Evolutionary conservation across 1,139 yeast species (phyloP), one percentile per base, ranked within the genome.

Genomic region (Cylindricascospora bacillispora): DNA sequence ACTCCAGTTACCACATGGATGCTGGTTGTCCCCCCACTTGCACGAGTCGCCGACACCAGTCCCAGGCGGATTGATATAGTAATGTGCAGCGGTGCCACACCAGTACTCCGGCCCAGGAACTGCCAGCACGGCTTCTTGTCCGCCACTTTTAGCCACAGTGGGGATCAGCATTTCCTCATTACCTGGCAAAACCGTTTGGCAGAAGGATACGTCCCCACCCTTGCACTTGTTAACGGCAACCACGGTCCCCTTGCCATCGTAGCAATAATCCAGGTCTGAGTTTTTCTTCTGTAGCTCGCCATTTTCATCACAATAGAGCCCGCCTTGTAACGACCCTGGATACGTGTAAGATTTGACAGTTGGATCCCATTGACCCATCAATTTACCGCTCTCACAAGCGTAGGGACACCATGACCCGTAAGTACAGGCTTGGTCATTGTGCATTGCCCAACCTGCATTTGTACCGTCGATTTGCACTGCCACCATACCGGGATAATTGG

Each of bases 81-180:
- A 83, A 56, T 83, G 95, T 30, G 94, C 80, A 26, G 94, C 83
- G 31, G 93, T 80, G 13, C 68, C 57, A 6, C 78, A 79, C 69
- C 73, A 73, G 55, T 73, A 74, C 36, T 69, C 71, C 2, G 83
- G 61, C 25, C 82, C 93, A 13, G 94, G 94, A 30, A 83, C 94
- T 17, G 95, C 93, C 37, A 83, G 60, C 3, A 65, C 63, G 35
- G 63, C 56, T 12, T 60, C 40, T 12, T 59, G 44, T 9, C 71
- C 69, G 9, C 71, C 69, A 7, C 65, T 57, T 15, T 56, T 61
- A 29, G 80, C 72, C 33, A 64, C 56, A 17, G 92, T 82, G 36
- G 95, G 95, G 40, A 83, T 82, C 52, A 82, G 63, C 95, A 83
- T 83, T 45, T 83, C 93, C 59, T 83, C 94, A 54, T 81, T 79